Evolutionary conservation across 805 yeast genomes (phyloP).

Genomic region (Myxozyma lipomycoides): DNA sequence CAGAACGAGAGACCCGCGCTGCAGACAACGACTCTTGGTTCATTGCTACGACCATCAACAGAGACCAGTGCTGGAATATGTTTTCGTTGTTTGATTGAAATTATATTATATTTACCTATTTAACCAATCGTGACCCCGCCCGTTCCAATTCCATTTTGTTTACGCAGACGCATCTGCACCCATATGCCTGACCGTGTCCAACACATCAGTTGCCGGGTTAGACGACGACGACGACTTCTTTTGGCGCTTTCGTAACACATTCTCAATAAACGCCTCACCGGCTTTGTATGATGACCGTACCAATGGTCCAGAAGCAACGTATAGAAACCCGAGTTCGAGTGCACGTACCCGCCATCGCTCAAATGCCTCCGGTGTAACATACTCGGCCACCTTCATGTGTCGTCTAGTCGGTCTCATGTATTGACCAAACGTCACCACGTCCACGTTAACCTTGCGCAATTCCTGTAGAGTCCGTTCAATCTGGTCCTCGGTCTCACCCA

Average conservation of each 20-base stretch:
- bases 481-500: constrained; percentile 95
- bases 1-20: too few species aligned
- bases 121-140: background rate
- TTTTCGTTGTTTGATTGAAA: background rate
- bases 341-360: constrained; percentile 90
- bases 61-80: too few species aligned
- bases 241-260: constrained; percentile 73
- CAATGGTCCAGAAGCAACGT: constrained; percentile 96
- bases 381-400: constrained; percentile 97
- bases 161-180: too few species aligned
- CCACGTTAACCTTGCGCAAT: constrained; percentile 72
- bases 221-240: background rate
- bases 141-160: too few species aligned
- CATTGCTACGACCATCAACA: too few species aligned
- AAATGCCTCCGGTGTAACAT: constrained; percentile 88
- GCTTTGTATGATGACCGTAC: constrained; percentile 97
- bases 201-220: too few species aligned
- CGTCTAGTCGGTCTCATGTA: constrained; percentile 91
- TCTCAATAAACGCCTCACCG: constrained; percentile 95
- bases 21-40: too few species aligned
- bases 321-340: constrained; percentile 80
- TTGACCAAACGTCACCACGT: constrained; percentile 97
- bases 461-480: constrained; percentile 69
- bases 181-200: too few species aligned
- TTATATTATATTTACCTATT: too few species aligned